phyloP scores from a whole-genome alignment of 306 rosid species.

The Vigna nakashimae region DNA sequence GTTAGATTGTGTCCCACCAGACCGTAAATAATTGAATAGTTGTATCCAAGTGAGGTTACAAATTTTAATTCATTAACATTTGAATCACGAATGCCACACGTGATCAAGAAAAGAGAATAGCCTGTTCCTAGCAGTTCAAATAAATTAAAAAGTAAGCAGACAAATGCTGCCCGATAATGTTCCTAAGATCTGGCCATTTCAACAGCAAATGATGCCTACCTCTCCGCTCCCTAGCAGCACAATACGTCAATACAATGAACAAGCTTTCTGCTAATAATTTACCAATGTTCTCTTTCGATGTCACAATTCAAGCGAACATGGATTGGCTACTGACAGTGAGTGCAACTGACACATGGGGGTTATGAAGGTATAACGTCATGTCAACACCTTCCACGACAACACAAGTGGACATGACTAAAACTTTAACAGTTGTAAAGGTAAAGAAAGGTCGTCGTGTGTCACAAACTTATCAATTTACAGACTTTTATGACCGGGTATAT shows the following conservation, averaged over 20 bases:
- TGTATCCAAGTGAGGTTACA: slow-evolving; percentile 23
- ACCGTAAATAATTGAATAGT: slow-evolving; percentile 37
- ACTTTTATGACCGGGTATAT: slow-evolving; percentile 43
- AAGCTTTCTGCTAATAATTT: slow-evolving; percentile 44
- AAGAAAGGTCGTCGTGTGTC: slow-evolving; percentile 5
- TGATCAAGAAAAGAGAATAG: slow-evolving; percentile 21
- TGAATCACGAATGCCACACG: slow-evolving; percentile 21
- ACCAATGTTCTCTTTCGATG: slow-evolving; percentile 44
- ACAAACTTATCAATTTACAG: slow-evolving; percentile 48
- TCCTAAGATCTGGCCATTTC: slow-evolving; percentile 36
- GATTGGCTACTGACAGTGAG: slow-evolving; percentile 32
- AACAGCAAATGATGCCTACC: slow-evolving; percentile 30
- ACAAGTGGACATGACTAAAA: slow-evolving; percentile 36
- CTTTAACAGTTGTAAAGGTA: slow-evolving; percentile 24
- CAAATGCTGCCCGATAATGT: slow-evolving; percentile 42
- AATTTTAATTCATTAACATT: slow-evolving; percentile 25
- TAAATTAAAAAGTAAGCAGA: slow-evolving; percentile 19
- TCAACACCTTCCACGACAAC: slow-evolving; percentile 25
- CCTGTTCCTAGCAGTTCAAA: slow-evolving; percentile 5
- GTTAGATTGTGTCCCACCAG: slow-evolving; percentile 43
- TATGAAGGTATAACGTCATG: slow-evolving; percentile 16
- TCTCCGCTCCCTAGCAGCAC: slow-evolving; percentile 29
- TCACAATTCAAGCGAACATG: slow-evolving; percentile 43
- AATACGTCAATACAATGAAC: slow-evolving; percentile 14
- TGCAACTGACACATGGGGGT: slow-evolving; percentile 40